A percentile compares a stretch with the other conserved stretches of the same genome.
These are phyloP conservation scores for Parietichytrium sp. DNA, from an alignment of 108 stramenopile species.

Conservation along the genomic window DNA sequence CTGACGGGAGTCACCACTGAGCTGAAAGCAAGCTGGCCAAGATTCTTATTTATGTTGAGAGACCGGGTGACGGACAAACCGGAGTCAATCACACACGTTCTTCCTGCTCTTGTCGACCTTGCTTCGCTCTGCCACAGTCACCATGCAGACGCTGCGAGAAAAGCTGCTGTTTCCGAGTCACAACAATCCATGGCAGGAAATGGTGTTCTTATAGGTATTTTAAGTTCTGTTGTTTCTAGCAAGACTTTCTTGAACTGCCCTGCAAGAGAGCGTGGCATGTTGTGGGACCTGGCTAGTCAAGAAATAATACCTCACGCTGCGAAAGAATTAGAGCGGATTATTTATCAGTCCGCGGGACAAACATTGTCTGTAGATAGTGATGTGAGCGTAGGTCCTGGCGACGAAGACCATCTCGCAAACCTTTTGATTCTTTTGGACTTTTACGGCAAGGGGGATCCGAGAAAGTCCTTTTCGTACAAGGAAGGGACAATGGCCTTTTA, in stretches of 20 bases:
- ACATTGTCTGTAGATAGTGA: no score
- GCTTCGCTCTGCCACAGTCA: neutral
- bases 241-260: neutral
- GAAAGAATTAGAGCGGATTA: neutral
- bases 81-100: neutral
- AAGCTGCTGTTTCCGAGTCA: neutral
- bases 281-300: neutral
- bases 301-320: neutral
- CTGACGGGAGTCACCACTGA: no score
- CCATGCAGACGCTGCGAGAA: neutral
- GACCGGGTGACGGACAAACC: conserved; percentile 20
- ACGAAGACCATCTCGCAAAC: no score
- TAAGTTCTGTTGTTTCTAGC: neutral
- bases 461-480: neutral
- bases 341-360: neutral
- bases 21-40: neutral
- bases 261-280: neutral
- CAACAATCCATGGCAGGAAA: no score
- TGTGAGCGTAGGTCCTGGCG: no score
- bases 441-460: neutral
- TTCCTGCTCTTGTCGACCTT: conserved; percentile 9
- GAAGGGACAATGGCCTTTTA: neutral
- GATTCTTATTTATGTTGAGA: neutral
- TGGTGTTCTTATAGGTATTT: neutral
- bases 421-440: neutral